Evolutionary conservation across 2,329 filamentous ascomycete species (phyloP).

Genomic region (Aspergillus ochraceus): DNA sequence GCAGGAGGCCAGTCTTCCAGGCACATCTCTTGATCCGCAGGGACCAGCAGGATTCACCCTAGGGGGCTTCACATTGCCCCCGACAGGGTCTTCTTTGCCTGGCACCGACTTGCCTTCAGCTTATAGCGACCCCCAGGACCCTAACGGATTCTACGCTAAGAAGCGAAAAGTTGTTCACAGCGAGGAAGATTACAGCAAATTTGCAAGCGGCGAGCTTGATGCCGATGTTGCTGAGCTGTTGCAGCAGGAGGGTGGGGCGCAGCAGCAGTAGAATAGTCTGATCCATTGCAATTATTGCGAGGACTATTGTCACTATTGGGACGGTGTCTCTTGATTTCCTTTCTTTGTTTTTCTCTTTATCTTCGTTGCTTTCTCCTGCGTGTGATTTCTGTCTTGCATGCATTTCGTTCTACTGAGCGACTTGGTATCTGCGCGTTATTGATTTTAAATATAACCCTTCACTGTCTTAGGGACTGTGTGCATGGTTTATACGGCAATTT

Average conservation of each 20-base stretch:
- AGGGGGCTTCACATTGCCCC: constrained; percentile 20
- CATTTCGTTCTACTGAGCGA: not conserved
- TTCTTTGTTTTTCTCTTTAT: not conserved
- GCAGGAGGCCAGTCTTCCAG: constrained; percentile 33
- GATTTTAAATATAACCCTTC: not conserved
- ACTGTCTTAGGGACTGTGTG: not conserved
- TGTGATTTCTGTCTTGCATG: not conserved
- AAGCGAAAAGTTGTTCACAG: constrained; percentile 51
- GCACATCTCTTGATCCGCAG: constrained; percentile 15
- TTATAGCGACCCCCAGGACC: constrained; percentile 23
- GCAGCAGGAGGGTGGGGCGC: constrained; percentile 43
- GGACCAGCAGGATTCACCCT: constrained; percentile 19
- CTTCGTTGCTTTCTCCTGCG: not conserved
- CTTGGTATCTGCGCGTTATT: not conserved
- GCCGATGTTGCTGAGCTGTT: constrained; percentile 62
- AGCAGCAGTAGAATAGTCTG: constrained; percentile 5
- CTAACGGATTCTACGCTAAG: constrained; percentile 41
- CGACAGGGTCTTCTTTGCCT: constrained; percentile 17
- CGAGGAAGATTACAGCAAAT: constrained; percentile 47
- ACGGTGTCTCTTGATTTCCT: not conserved
- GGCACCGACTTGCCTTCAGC: constrained; percentile 19
- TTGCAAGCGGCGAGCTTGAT: constrained; percentile 58
- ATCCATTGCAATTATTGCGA: not conserved
- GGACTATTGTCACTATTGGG: not conserved
- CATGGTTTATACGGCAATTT: not conserved